Base-by-base conservation (phyloP, 768 basidiomycete genomes). In the Trametes cingulata region DNA sequence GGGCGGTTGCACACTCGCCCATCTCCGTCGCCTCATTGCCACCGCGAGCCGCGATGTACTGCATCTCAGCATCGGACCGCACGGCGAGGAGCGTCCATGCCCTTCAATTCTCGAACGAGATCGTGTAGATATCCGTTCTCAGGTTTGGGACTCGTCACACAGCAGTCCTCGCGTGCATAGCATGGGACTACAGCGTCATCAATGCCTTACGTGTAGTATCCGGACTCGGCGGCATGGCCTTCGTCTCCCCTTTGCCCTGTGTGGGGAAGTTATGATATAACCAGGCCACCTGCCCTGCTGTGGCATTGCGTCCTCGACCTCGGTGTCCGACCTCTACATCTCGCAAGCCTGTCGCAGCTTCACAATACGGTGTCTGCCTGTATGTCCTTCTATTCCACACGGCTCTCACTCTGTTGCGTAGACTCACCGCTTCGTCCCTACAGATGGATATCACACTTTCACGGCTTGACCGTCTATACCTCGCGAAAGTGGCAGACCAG, bases 401-500 rank as follows among this genome's bases (percentile, higher is more conserved):
- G 45, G 25, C 46, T 15, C 12, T 8, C 6, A 2, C 25, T 9
- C 7, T 6, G 20, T 3, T 29, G 13, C 3, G 33, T 27, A 6
- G 35, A 51, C 15, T 14, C 8, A 39, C n/a, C 6, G 10, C 1
- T 3, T 10, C 20, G 9, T 6, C 14, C n/a, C 2, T 27, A 3
- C 43, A 62, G 60, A 56, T 61, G 19, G 52, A 70, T 42, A 42
- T 68, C 14, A 61, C 67, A 13, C 51, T 67, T 10, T 67, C 68
- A 19, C 63, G 70, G 35, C 66, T 68, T 24, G 80, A 84, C 63
- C 74, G 75, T 57, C 71, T 83, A 45, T 77, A 80, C 73, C 79
- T 94, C 67, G 91, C 91, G 62, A 91, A 90, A 76, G 82, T 93
- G 58, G 88, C 90, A 46, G 90, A 90, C 70, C 89, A 93, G 77